Base-by-base conservation (phyloP, 805 yeast species). In the Dipodascopsis tothii region DNA sequence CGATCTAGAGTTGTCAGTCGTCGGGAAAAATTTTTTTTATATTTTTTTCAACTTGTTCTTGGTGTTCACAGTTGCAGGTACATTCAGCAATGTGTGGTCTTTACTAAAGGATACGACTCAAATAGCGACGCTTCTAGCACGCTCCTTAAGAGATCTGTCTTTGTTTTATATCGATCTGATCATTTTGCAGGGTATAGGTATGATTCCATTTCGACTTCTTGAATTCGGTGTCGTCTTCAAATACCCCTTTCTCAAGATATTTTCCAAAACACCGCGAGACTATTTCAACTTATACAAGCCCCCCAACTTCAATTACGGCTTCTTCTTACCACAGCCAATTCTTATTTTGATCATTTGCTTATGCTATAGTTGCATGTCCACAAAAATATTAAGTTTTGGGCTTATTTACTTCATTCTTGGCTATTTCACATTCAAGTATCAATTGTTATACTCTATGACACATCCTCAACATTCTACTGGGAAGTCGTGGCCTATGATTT, bases 391-490 rank as follows among this genome's bases (percentile, higher is more conserved):
- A 45, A 71, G 84, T 2, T 84, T 94, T 7, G 96, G 97, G 0
- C 66, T 87, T 44, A 69, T 81, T 1, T 90, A 92, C 62, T 90
- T 90, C 60, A 63, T 84, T 14, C 66, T 86, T 44, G 96, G 97
- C 0, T 90, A 78, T 62, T 81, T 79, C 60, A 95, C 88, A 5
- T 86, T 80, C 72, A 90, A 90, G 64, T 90, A 88, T 61, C 96
- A 87, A 63, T 69, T 90, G 47, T 68, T 92, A 52, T 90, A 85
- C 61, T 47, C 95, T 0, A 81, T 92, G 68, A 87, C 86, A 25
- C 97, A 92, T 62, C 88, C 94, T 6, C 96, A 94, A 32, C 97
- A 92, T 64, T 87, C 96, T 0, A 92, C 96, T 0, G 98, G 97
- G 1, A 84, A 83, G 59, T 94, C 90, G 1, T 90, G 96, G 97